phyloP scores from a whole-genome alignment of 2,329 filamentous ascomycete species.

The Penicillium sp. region DNA sequence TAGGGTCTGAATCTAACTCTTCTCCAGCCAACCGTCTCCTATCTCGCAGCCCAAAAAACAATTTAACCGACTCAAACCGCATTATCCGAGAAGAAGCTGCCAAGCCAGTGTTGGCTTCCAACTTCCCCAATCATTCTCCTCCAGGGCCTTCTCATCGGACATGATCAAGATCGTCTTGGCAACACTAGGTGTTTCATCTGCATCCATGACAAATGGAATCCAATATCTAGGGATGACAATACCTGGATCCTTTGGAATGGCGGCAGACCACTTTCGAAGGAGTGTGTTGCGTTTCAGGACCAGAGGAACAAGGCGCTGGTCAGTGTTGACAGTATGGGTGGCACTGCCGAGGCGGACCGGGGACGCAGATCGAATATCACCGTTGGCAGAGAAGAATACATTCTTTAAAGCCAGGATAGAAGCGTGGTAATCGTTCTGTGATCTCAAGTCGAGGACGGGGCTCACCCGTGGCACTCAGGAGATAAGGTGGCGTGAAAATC shows the following conservation, averaged over 20 bases:
- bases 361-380: constrained; percentile 29
- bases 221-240: constrained; percentile 56
- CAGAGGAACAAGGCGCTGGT: constrained; percentile 54
- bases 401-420: constrained; percentile 36
- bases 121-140: neutral
- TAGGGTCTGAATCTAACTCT: neutral
- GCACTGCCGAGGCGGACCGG: constrained; percentile 53
- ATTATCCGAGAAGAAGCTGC: neutral
- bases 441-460: neutral
- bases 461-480: constrained; percentile 50
- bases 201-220: constrained; percentile 53
- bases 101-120: neutral
- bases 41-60: neutral
- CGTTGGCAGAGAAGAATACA: constrained; percentile 48
- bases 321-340: constrained; percentile 61
- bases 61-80: neutral
- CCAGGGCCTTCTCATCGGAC: neutral
- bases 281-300: constrained; percentile 35
- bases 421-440: neutral
- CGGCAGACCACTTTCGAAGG: constrained; percentile 40
- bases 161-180: neutral
- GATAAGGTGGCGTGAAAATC: constrained; percentile 59
- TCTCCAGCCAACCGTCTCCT: neutral
- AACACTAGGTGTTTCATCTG: constrained; percentile 21
- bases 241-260: constrained; percentile 51